Evolutionary conservation across 2,329 filamentous ascomycete genomes (phyloP), one percentile per base, ranked within the genome.

Genomic region (Ophiostoma himal-ulmi): DNA sequence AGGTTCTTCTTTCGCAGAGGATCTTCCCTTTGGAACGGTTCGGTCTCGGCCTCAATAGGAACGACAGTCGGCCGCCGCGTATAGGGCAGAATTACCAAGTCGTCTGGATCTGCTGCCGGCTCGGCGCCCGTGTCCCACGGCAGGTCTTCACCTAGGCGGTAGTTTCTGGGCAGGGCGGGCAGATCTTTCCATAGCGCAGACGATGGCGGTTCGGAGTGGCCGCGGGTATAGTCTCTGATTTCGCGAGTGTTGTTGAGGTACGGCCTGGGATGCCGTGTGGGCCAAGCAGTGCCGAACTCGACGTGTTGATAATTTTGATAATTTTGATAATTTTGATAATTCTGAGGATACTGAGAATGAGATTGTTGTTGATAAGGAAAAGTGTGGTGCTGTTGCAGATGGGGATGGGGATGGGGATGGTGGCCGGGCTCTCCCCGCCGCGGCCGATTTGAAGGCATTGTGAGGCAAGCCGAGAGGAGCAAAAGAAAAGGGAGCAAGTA

Each of bases 121-220:
- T 78, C 79, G 64, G 30, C 5, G 71, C 77, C 79, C 0, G 77
- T 74, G 13, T 77, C 81, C 83, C 84, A 85, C 0, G 83, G 83
- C 74, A 84, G 77, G 3, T 78, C 82, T 68, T 84, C 82, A 10
- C 83, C 83, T 1, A 85, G 78, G 6, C 82, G 79, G 68, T 79
- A 83, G 26, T 76, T 75, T 2, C 77, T 76, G 1, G 79, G 79
- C 4, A 76, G 73, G 6, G 79, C 77, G 0, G 84, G 83, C 64
- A 85, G 72, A 8, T 80, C 80, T 72, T 84, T 84, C 79, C 79
- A 81, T 36, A 78, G 64, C n/a, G 65, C 22, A 22, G 37, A 14
- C 13, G 81, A 82, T 2, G 84, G 83, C 17, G 83, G 83, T 7
- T 83, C 84, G 3, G 84, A 85, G 36, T 78, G 79, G 34, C 83